phyloP scores from a whole-genome alignment of 2,329 filamentous ascomycete species.

The Xylaria sp. region DNA sequence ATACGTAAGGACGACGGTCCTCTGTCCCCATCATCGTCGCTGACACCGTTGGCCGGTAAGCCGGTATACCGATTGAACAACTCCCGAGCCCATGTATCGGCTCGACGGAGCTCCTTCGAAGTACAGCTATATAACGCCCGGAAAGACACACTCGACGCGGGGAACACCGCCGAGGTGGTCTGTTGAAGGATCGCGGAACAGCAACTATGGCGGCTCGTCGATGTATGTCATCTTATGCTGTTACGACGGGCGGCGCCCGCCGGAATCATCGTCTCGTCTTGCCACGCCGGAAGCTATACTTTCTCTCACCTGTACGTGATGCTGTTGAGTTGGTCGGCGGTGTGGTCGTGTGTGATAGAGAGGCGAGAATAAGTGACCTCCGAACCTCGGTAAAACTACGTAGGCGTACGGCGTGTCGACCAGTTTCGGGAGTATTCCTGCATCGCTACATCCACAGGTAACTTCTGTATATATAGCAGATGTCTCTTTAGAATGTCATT shows the following conservation, averaged over 20 bases:
- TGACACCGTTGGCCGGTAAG: not conserved
- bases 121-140: not conserved
- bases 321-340: not conserved
- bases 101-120: not conserved
- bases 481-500: too few relatives aligned
- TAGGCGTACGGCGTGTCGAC: not conserved
- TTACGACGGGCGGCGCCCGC: conserved; percentile 9
- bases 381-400: not conserved
- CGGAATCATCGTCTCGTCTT: not conserved
- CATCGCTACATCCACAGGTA: too few relatives aligned
- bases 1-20: conserved; percentile 2
- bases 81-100: not conserved
- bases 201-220: not conserved
- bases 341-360: not conserved
- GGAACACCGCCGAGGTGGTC: not conserved
- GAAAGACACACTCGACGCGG: not conserved
- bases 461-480: too few relatives aligned
- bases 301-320: not conserved
- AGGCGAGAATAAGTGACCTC: not conserved
- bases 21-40: not conserved
- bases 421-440: not conserved
- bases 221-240: not conserved
- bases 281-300: not conserved
- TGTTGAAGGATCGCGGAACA: not conserved
- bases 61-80: not conserved